Conservation (phyloP, 306 rosid species). For the Medicago ruthenica region DNA sequence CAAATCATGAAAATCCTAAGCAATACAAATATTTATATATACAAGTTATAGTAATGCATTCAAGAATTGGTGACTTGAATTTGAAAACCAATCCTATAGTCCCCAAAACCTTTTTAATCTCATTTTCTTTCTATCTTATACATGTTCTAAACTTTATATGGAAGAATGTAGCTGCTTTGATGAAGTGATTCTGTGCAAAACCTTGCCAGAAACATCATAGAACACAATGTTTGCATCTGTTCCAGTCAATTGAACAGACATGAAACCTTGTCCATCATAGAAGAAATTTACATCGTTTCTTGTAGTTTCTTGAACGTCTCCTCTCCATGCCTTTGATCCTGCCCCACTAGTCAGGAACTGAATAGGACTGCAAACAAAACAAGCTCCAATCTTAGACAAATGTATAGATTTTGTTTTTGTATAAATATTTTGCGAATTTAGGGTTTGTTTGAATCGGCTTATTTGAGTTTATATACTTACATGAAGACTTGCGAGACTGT, state of each 20-base stretch:
- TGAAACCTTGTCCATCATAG: conserved; percentile 72
- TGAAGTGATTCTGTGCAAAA: conserved; percentile 45
- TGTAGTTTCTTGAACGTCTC: conserved; percentile 41
- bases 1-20: neutral
- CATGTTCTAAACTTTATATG: conserved; percentile 31
- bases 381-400: conserved; percentile 43
- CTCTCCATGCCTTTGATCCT: conserved; percentile 72
- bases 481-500: neutral
- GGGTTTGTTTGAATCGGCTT: too few relatives aligned
- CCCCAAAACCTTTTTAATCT: neutral
- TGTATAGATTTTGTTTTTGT: neutral
- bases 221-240: conserved; percentile 52
- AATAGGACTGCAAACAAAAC: conserved; percentile 51
- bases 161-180: conserved; percentile 49
- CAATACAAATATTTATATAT: neutral
- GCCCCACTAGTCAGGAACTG: conserved; percentile 63
- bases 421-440: too few relatives aligned
- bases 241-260: conserved; percentile 55
- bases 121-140: neutral
- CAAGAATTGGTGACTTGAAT: conserved; percentile 5
- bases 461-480: too few relatives aligned
- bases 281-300: conserved; percentile 51
- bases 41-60: neutral
- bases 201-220: conserved; percentile 56
- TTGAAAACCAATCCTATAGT: conserved; percentile 11